Evolutionary conservation across 2,329 filamentous ascomycete species (phyloP).

Genomic region (Claviceps africana): DNA sequence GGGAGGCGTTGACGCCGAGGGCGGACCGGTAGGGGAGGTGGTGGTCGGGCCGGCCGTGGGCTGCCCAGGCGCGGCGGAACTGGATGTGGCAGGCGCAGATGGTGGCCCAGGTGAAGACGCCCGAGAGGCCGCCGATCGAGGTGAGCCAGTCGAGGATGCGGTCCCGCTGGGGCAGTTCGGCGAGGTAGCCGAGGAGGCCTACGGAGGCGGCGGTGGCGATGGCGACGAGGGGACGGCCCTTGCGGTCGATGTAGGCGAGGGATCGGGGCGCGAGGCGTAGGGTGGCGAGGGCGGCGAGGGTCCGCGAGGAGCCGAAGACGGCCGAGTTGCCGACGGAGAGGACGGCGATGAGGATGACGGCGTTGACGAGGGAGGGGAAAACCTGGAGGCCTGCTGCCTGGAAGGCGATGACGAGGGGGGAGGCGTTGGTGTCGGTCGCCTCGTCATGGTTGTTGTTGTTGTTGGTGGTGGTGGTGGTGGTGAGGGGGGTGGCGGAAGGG

Average conservation of each 20-base stretch:
- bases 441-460: too few species aligned
- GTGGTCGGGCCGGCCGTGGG: background rate
- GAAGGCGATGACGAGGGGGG: constrained; percentile 7
- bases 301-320: constrained; percentile 77
- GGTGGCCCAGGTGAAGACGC: constrained; percentile 59
- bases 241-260: constrained; percentile 52
- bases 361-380: constrained; percentile 16
- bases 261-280: constrained; percentile 46
- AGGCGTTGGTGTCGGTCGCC: constrained; percentile 2
- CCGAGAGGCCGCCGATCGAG: constrained; percentile 54
- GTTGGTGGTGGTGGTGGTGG: too few species aligned
- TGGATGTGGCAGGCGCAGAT: constrained; percentile 74
- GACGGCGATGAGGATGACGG: constrained; percentile 47
- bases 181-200: constrained; percentile 58
- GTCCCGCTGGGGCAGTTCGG: constrained; percentile 42
- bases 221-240: constrained; percentile 58
- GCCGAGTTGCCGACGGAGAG: constrained; percentile 61
- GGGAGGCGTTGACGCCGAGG: too few species aligned
- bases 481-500: too few species aligned
- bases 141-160: constrained; percentile 64
- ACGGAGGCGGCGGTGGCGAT: constrained; percentile 49
- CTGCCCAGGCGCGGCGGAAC: constrained; percentile 38
- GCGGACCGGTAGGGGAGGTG: too few species aligned
- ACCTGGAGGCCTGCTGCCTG: constrained; percentile 5
- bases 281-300: constrained; percentile 67